Percentiles rank a stretch among this genome's conserved stretches.
Evolutionary conservation across 2,329 filamentous ascomycete species (phyloP).

Genomic region (Emericellopsis atlantica): DNA sequence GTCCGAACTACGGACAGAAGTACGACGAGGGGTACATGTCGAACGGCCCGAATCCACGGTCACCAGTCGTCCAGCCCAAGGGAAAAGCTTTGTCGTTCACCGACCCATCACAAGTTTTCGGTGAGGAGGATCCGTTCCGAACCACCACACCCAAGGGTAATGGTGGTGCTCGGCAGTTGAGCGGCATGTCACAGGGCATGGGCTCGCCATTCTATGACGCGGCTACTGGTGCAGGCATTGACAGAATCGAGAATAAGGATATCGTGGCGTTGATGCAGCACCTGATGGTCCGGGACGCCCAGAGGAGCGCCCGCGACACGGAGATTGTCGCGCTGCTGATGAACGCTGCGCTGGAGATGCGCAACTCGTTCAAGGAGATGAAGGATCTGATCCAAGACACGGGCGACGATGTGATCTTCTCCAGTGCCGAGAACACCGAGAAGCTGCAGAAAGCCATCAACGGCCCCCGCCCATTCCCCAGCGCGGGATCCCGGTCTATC

Average conservation of each 20-base stretch:
- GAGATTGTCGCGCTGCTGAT: conserved; percentile 93
- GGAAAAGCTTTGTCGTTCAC: conserved; percentile 43
- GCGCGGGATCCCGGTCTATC: conserved; percentile 46
- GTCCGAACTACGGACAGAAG: conserved; percentile 47
- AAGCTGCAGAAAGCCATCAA: conserved; percentile 72
- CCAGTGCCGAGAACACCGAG: conserved; percentile 78
- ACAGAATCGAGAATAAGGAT: conserved; percentile 89
- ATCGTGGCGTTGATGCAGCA: conserved; percentile 96
- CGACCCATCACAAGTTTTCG: conserved; percentile 33
- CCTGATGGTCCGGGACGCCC: conserved; percentile 91
- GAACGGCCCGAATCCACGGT: conserved; percentile 42
- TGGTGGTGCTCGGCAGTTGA: conserved; percentile 48
- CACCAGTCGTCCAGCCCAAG: conserved; percentile 37
- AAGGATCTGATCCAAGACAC: conserved; percentile 85
- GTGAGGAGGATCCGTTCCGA: conserved; percentile 50
- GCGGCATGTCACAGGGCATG: conserved; percentile 87
- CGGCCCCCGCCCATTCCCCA: conserved; percentile 74
- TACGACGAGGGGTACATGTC: conserved; percentile 88
- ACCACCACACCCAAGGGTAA: conserved; percentile 32
- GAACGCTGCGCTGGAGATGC: conserved; percentile 90
- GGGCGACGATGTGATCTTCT: conserved; percentile 71
- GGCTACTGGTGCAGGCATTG: conserved; percentile 74
- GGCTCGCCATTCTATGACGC: conserved; percentile 82
- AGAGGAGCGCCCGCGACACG: conserved; percentile 89
- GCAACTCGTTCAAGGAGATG: conserved; percentile 89